Conservation (phyloP, 2,329 filamentous ascomycete species). For the Fusarium goolgardi region DNA sequence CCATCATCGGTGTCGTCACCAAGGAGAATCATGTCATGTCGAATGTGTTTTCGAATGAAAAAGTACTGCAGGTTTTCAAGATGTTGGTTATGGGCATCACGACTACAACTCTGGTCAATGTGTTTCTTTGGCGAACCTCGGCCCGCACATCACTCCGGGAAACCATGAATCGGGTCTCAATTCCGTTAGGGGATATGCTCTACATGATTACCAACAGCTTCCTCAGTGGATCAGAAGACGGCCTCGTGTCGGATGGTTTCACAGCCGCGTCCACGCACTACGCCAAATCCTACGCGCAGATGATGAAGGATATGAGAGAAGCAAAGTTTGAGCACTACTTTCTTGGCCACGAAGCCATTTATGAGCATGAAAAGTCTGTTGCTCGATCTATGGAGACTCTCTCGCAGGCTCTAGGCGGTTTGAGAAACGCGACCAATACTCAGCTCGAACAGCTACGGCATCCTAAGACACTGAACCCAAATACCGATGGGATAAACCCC, state of each 20-base stretch:
- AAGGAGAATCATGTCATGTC: conserved; percentile 89
- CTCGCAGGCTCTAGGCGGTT: conserved; percentile 87
- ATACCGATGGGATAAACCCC: accelerated
- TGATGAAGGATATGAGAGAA: conserved; percentile 83
- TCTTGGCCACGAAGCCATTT: conserved; percentile 81
- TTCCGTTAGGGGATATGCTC: conserved; percentile 82
- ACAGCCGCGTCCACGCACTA: conserved; percentile 70
- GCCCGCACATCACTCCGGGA: conserved; percentile 78
- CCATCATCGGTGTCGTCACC: conserved; percentile 88
- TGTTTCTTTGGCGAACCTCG: conserved; percentile 81
- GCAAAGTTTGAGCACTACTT: conserved; percentile 91
- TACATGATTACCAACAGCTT: conserved; percentile 85
- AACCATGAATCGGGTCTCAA: conserved; percentile 77
- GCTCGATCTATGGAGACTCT: conserved; percentile 87
- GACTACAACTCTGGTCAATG: conserved; percentile 76
- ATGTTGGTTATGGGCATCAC: conserved; percentile 82
- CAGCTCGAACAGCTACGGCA: conserved; percentile 83
- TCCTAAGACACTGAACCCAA: not conserved
- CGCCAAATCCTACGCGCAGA: conserved; percentile 71
- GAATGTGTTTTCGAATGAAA: conserved; percentile 84
- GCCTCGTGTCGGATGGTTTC: conserved; percentile 75
- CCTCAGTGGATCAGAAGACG: conserved; percentile 81
- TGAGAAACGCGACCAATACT: conserved; percentile 88
- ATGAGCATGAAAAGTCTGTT: conserved; percentile 80
- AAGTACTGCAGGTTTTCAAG: conserved; percentile 83